Conservation (phyloP, 139 green algal genomes). For the Chlorella ohadii region DNA sequence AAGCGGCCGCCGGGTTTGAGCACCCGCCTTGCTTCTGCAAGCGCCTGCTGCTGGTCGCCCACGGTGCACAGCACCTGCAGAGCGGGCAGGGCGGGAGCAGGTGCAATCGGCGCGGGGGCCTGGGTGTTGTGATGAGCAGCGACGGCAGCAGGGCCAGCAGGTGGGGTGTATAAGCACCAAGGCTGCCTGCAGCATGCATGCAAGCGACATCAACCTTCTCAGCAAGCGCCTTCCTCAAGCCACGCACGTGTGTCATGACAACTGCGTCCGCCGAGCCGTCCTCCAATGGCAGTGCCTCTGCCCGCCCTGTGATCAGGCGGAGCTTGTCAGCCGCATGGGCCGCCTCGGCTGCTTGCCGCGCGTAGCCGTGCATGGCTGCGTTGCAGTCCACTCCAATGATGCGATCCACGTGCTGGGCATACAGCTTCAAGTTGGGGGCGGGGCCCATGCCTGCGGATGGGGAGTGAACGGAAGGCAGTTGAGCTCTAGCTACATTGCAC, state of each 20-base stretch:
- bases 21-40: neutral
- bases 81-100: neutral
- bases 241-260: constrained; percentile 9
- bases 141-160: too few species aligned
- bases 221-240: neutral
- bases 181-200: neutral
- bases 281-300: constrained; percentile 24
- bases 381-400: constrained; percentile 22
- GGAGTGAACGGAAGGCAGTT: neutral
- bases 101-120: neutral
- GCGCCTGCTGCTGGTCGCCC: neutral
- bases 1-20: neutral
- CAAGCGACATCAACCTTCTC: neutral
- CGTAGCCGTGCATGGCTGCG: constrained; percentile 1
- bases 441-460: neutral
- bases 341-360: neutral
- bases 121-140: too few species aligned
- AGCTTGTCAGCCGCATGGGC: neutral
- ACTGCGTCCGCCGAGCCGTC: neutral
- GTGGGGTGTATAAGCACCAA: too few species aligned
- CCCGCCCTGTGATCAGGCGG: neutral
- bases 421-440: constrained; percentile 10
- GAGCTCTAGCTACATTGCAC: too few species aligned
- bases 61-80: constrained; percentile 26
- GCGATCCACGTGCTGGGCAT: neutral